Evolutionary conservation across 2,329 filamentous ascomycete genomes (phyloP).

Genomic region (Stromatinia cepivora): DNA sequence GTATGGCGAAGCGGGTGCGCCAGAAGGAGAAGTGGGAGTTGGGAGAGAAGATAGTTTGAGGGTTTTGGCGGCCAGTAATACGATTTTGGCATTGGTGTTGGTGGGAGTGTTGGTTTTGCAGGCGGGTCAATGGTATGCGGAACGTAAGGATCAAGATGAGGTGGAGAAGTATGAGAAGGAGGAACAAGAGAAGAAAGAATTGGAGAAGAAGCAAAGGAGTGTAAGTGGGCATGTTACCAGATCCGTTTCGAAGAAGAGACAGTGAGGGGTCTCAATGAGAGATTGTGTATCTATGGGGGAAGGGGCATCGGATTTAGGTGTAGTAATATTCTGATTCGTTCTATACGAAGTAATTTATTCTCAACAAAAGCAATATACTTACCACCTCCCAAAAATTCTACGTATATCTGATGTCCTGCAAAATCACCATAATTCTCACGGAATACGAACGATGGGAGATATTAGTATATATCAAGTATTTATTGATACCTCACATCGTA

Average conservation of each 20-base stretch:
- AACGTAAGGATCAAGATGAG: constrained; percentile 87
- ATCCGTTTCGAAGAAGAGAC: constrained; percentile 43
- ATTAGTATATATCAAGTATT: neutral
- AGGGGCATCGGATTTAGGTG: neutral
- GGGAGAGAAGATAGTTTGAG: constrained; percentile 85
- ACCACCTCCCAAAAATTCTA: neutral
- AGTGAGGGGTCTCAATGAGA: constrained; percentile 28
- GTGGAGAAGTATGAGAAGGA: constrained; percentile 62
- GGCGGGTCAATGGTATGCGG: constrained; percentile 97
- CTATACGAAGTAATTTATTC: constrained; percentile 11
- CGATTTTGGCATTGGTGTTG: constrained; percentile 88
- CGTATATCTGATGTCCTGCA: neutral
- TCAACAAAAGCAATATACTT: neutral
- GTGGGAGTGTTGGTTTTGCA: constrained; percentile 91
- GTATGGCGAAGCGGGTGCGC: constrained; percentile 46
- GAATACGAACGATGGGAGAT: neutral
- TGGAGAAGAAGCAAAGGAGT: constrained; percentile 40
- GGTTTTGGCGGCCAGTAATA: constrained; percentile 92
- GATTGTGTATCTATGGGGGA: neutral
- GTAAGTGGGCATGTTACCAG: constrained; percentile 30
- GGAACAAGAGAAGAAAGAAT: constrained; percentile 49
- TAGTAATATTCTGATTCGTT: constrained; percentile 8
- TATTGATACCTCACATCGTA: too few relatives aligned
- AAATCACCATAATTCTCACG: neutral
- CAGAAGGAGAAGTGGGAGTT: constrained; percentile 64